A percentile compares a stretch with the other conserved stretches of the same genome.
Conservation (phyloP, 441 rosid genomes). For the Jatropha multifida region DNA sequence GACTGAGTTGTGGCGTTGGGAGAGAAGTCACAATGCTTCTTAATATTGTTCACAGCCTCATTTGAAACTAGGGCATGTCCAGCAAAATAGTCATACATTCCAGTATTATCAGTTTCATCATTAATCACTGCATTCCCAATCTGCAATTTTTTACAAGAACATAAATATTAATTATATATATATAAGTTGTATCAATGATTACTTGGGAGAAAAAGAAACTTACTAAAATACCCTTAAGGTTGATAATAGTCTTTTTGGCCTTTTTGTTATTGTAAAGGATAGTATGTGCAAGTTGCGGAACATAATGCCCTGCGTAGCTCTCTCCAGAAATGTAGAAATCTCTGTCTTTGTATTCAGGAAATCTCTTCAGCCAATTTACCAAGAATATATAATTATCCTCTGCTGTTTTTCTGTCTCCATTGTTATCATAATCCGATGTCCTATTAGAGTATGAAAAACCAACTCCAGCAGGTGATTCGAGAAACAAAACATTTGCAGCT, state of each 20-base stretch:
- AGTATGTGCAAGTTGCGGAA: slow-evolving; percentile 74
- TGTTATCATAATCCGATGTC: slow-evolving; percentile 48
- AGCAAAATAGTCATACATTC: slow-evolving; percentile 62
- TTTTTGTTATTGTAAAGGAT: slow-evolving; percentile 44
- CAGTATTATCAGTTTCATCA: slow-evolving; percentile 59
- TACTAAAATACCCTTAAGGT: slow-evolving; percentile 87
- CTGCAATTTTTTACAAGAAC: slow-evolving; percentile 31
- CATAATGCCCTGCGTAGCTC: slow-evolving; percentile 91
- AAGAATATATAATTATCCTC: slow-evolving; percentile 66
- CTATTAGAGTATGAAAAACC: slow-evolving; percentile 86
- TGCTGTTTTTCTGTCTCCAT: slow-evolving; percentile 49
- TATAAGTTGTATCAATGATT: not conserved
- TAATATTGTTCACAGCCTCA: slow-evolving; percentile 30
- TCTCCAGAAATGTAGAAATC: slow-evolving; percentile 81
- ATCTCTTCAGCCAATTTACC: slow-evolving; percentile 77
- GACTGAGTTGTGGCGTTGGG: slow-evolving; percentile 32
- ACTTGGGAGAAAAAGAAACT: not conserved
- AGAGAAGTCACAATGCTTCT: slow-evolving; percentile 50
- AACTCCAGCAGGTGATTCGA: slow-evolving; percentile 92
- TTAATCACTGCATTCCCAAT: slow-evolving; percentile 85
- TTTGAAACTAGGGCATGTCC: slow-evolving; percentile 66
- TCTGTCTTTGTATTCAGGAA: slow-evolving; percentile 71
- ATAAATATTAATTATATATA: too few species aligned
- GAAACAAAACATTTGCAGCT: slow-evolving; percentile 79
- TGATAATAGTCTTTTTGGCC: slow-evolving; percentile 46